These are phyloP conservation scores for Paramyrothecium roridum DNA, from an alignment of 2,329 filamentous ascomycete genomes.

Conservation along the genomic window DNA sequence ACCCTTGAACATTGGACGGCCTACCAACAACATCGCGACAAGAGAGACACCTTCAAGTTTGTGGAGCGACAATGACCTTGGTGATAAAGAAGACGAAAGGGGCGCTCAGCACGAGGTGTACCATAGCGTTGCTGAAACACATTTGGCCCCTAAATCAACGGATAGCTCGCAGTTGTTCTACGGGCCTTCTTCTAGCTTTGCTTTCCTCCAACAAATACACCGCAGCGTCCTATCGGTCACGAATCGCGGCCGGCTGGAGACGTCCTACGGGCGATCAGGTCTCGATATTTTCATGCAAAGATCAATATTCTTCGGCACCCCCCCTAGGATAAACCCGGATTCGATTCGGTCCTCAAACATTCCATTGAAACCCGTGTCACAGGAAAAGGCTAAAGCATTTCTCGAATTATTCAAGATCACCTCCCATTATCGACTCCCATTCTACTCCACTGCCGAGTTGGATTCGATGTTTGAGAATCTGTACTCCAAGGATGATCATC, in stretches of 20 bases:
- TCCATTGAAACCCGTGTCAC: neutral
- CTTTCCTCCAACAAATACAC: slow-evolving; percentile 22
- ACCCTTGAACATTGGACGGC: slow-evolving; percentile 11
- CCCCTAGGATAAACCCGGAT: slow-evolving; percentile 1
- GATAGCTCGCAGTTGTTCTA: slow-evolving; percentile 41
- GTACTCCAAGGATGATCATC: neutral
- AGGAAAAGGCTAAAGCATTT: neutral
- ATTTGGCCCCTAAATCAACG: slow-evolving; percentile 38
- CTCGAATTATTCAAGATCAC: neutral
- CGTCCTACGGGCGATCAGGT: neutral
- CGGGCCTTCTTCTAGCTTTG: slow-evolving; percentile 42
- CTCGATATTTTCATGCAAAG: slow-evolving; percentile 1
- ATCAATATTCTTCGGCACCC: slow-evolving; percentile 1
- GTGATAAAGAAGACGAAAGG: neutral
- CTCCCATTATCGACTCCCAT: slow-evolving; percentile 1
- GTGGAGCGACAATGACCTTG: slow-evolving; percentile 13
- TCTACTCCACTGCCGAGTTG: neutral
- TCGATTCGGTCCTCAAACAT: neutral
- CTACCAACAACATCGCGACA: slow-evolving; percentile 10
- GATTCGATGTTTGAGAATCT: neutral
- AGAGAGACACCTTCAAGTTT: slow-evolving; percentile 6
- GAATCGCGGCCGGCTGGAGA: neutral
- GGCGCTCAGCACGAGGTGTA: slow-evolving; percentile 15
- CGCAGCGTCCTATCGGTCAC: neutral
- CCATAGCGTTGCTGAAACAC: slow-evolving; percentile 41